Conservation (phyloP, 805 yeast genomes). For the Tanozyma kutaoensis region DNA sequence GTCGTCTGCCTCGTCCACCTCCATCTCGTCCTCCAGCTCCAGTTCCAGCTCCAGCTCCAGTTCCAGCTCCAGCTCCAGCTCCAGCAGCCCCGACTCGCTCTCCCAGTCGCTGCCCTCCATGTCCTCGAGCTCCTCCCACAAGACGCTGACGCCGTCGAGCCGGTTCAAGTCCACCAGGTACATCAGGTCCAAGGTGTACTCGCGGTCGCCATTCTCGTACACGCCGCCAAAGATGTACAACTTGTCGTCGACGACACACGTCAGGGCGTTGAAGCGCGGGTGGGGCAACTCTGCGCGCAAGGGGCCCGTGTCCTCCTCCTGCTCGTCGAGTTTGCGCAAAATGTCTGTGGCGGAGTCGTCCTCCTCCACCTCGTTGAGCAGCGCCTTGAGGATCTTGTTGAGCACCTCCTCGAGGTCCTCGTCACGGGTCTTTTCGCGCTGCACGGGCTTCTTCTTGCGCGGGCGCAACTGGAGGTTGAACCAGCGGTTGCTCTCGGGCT, state of each 20-base stretch:
- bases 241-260: conserved; percentile 75
- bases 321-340: conserved; percentile 21
- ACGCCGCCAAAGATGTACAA: conserved; percentile 83
- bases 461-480: conserved; percentile 54
- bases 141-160: conserved; percentile 75
- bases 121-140: conserved; percentile 72
- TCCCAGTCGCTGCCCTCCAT: conserved; percentile 64
- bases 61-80: conserved; percentile 23
- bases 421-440: conserved; percentile 45
- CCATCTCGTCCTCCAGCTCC: conserved; percentile 60
- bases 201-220: conserved; percentile 82
- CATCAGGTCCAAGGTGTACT: conserved; percentile 71
- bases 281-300: conserved; percentile 58
- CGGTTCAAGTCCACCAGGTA: conserved; percentile 78
- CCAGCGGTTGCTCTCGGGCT: conserved; percentile 84
- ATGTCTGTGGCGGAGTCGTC: conserved; percentile 22
- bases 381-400: conserved; percentile 63
- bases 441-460: conserved; percentile 35
- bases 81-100: conserved; percentile 40
- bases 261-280: conserved; percentile 74
- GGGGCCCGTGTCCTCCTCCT: conserved; percentile 24
- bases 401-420: conserved; percentile 74
- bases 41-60: conserved; percentile 40
- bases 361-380: conserved; percentile 43
- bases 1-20: conserved; percentile 52